Evolutionary conservation across 768 basidiomycete species (phyloP), one percentile per base, ranked within the genome.

Genomic region (Amanita pallidorosea): DNA sequence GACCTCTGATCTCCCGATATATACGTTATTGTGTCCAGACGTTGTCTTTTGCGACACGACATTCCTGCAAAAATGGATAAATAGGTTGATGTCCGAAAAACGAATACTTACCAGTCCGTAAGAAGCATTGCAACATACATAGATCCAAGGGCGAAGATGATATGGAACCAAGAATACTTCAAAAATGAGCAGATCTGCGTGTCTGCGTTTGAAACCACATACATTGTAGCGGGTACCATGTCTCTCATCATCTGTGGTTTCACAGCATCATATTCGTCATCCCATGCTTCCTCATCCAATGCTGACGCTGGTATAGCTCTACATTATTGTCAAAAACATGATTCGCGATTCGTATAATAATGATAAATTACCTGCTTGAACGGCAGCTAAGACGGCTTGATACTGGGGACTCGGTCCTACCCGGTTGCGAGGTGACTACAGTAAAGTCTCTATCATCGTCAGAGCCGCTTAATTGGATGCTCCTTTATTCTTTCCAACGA

Each of bases 81-180:
- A 43, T n/a, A 44, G 38, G 6, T 47, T 31, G 15, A 48, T 45
- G 48, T 33, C 17, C 35, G 11, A 25, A 52, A 13, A 53, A 52
- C 40, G 38, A 18, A 34, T 9, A 72, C 88, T 52, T 64, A 94
- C 95, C 96, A 98, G 67, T 99, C 95, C 1, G 95, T 99, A 49
- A 99, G 67, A 12, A 99, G 72, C 79, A 96, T 94, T 5, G 89
- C 92, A 22, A 97, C 92, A 67, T 99, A 99, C 96, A 98, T 98
- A 12, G 92, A 75, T 25, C 83, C 96, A 58, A 98, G 85, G 41
- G 87, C 81, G 63, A 98, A 99, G 60, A 99, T 97, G 65, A 97
- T 69, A 62, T 99, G 96, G 81, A 99, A 98, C 92, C 93, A 99
- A 1, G 92, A 81, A 64, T 99, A 99, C 93, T 96, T 57, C 17